phyloP scores from a whole-genome alignment of 345 rosid species.

The Lenwebbia sp. region DNA sequence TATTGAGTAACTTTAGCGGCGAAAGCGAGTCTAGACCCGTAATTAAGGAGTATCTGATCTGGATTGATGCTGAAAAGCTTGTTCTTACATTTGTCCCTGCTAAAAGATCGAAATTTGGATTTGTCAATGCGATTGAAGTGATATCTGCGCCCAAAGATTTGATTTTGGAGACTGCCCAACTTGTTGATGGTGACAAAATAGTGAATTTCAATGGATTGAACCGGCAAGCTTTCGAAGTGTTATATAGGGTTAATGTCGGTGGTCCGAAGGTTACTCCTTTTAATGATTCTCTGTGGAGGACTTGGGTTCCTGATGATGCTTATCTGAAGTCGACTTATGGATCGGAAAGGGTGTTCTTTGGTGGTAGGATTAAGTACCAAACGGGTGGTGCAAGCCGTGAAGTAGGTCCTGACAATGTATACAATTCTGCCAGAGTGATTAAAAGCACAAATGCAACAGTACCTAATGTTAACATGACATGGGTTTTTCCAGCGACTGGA shows the following conservation, averaged over 20 bases:
- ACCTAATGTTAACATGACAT: slow-evolving; percentile 46
- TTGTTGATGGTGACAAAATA: slow-evolving; percentile 23
- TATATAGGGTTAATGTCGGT: slow-evolving; percentile 65
- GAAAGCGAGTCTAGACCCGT: slow-evolving; percentile 9
- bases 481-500: slow-evolving; percentile 51
- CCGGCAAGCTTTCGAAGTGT: slow-evolving; percentile 46
- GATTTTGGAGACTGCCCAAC: slow-evolving; percentile 43
- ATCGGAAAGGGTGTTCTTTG: slow-evolving; percentile 26
- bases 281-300: slow-evolving; percentile 85
- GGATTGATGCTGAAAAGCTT: slow-evolving; percentile 36
- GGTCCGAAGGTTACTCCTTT: slow-evolving; percentile 84
- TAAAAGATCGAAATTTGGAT: slow-evolving; percentile 34
- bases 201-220: slow-evolving; percentile 37
- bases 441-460: slow-evolving; percentile 34
- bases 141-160: slow-evolving; percentile 84
- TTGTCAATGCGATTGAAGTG: slow-evolving; percentile 81
- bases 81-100: slow-evolving; percentile 48
- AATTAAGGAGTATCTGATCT: slow-evolving; percentile 58
- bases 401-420: slow-evolving; percentile 73
- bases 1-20: slow-evolving; percentile 53
- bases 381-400: slow-evolving; percentile 63
- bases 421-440: slow-evolving; percentile 53
- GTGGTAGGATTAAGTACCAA: slow-evolving; percentile 53
- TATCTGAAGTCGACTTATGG: slow-evolving; percentile 40
- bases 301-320: slow-evolving; percentile 75